These are phyloP conservation scores for Hysterium pulicare DNA, from an alignment of 2,329 filamentous ascomycete species.

Conservation along the genomic window DNA sequence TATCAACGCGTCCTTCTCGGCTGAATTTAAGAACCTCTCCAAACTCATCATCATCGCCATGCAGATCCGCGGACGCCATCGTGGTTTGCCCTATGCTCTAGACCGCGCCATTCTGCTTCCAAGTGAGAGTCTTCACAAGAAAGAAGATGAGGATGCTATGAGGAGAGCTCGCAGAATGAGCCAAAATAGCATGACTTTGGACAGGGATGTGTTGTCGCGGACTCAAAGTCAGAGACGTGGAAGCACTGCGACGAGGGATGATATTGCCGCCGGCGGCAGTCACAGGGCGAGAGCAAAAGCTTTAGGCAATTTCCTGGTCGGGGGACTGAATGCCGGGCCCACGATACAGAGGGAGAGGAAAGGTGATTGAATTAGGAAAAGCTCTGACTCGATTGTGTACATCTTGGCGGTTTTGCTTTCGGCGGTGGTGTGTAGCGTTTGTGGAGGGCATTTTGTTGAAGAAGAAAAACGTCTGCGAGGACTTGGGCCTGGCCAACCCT, in stretches of 20 bases:
- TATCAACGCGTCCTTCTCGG: constrained; percentile 76
- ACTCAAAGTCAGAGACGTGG: constrained; percentile 16
- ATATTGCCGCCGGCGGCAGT: constrained; percentile 5
- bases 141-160: constrained; percentile 54
- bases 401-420: too few species aligned
- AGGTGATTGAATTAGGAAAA: too few species aligned
- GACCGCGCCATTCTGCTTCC: constrained; percentile 69
- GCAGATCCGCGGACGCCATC: constrained; percentile 63
- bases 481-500: too few species aligned
- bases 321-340: constrained; percentile 28
- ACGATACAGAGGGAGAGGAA: constrained; percentile 23
- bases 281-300: constrained; percentile 7
- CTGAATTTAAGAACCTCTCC: constrained; percentile 70
- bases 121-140: constrained; percentile 60
- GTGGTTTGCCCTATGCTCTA: constrained; percentile 63
- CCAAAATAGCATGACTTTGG: constrained; percentile 14
- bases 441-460: constrained; percentile 5
- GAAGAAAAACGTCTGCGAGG: too few species aligned
- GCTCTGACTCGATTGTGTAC: too few species aligned
- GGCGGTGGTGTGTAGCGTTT: too few species aligned
- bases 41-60: constrained; percentile 66
- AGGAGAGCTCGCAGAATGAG: constrained; percentile 34
- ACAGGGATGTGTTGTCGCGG: constrained; percentile 13
- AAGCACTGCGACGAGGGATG: constrained; percentile 7
- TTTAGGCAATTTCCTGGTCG: constrained; percentile 20